These are phyloP conservation scores for Aspergillus avenaceus DNA, from an alignment of 495 filamentous ascomycete genomes.

Conservation along the genomic window DNA sequence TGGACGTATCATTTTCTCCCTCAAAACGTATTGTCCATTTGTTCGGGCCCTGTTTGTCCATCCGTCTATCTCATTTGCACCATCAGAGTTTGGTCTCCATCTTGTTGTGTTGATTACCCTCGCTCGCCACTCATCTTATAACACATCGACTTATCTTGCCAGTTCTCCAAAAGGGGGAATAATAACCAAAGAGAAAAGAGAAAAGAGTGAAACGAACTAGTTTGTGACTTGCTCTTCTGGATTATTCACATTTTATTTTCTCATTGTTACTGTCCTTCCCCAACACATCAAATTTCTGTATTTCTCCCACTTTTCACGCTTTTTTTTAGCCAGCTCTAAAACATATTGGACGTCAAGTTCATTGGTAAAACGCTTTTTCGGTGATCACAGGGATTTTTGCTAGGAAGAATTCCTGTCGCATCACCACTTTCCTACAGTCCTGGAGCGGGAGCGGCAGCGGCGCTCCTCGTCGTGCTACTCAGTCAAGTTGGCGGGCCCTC, in stretches of 20 bases:
- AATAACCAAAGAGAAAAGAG: not conserved
- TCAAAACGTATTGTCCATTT: not conserved
- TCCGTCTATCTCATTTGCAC: not conserved
- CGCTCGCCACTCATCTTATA: not conserved
- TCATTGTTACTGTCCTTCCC: not conserved
- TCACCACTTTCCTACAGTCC: slow-evolving; percentile 19
- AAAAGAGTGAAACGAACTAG: too few relatives aligned
- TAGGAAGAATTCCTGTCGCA: slow-evolving; percentile 14
- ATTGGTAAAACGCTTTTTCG: slow-evolving; percentile 7
- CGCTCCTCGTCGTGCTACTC: slow-evolving; percentile 39
- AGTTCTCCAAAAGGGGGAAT: too few relatives aligned
- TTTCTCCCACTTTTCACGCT: not conserved
- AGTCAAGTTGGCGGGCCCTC: slow-evolving; percentile 98
- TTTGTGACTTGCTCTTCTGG: not conserved
- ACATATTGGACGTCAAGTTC: slow-evolving; percentile 1
- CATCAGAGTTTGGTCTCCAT: not conserved
- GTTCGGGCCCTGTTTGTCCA: not conserved
- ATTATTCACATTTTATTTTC: not conserved
- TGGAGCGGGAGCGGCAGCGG: slow-evolving; percentile 37
- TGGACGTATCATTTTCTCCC: not conserved
- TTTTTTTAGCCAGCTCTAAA: too few relatives aligned
- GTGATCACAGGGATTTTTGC: slow-evolving; percentile 5
- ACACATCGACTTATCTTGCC: not conserved
- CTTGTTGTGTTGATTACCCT: not conserved
- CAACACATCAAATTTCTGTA: not conserved